Evolutionary conservation across 768 basidiomycete genomes (phyloP), one percentile per base, ranked within the genome.

Genomic region (Calocera viscosa): DNA sequence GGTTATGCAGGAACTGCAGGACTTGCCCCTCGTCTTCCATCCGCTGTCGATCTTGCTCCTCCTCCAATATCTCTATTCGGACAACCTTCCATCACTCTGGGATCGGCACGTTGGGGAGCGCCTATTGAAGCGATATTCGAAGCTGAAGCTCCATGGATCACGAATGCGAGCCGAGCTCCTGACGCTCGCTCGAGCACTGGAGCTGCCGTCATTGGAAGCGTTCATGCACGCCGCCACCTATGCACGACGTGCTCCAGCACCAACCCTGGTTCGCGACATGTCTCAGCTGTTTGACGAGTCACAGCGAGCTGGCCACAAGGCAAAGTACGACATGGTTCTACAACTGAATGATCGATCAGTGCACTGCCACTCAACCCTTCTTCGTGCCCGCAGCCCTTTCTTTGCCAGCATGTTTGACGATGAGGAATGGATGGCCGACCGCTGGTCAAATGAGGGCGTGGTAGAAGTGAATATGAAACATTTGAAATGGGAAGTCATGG

Each of bases 321-420:
- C 0, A 30, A 66, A 28, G n/a, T 53, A 39, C 0, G 91, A 98
- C 70, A 86, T 93, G 17, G 76, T 90, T 11, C 74, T 99, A 7
- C 78, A 82, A 41, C 78, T 97, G 7, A 80, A 80, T 0, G 92
- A 96, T 70, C 77, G 78, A 64, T 79, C 83, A 1, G 81, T 96
- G 8, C 63, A 64, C 0, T 83, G 83, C 1, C 87, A 95, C 73
- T 92, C 93, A 0, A 74, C 79, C 11, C 74, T 97, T 19, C 80
- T 99, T n/a, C 82, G 91, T 12, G 84, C 91, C 0, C 83, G 94
- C 0, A 93, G 89, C 26, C 82, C 83, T 1, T 88, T 96, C 71
- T 97, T 99, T 73, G 78, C 84, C 11, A 83, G 83, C 34, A 88
- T 99, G 76, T 93, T 95, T 74, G 84, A 85, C 43, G 86, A 93